These are phyloP conservation scores for Sporothrix curviconia DNA, from an alignment of 2,329 filamentous ascomycete species.

Conservation along the genomic window DNA sequence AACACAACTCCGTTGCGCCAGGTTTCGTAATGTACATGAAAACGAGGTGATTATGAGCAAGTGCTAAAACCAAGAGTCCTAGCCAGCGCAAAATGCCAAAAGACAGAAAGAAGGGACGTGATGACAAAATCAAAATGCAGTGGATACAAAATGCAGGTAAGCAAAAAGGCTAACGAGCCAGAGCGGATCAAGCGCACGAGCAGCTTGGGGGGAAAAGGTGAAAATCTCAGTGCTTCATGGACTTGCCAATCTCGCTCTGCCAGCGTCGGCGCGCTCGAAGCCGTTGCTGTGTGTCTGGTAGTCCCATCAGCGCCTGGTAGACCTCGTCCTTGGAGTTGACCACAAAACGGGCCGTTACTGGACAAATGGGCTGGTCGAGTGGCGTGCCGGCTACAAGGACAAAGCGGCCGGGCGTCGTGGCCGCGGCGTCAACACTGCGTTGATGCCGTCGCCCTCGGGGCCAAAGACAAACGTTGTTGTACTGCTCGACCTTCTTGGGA, in stretches of 20 bases:
- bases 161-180: neutral
- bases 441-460: slow-evolving; percentile 67
- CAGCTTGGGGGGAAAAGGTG: no score
- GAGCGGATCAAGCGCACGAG: neutral
- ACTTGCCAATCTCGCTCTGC: slow-evolving; percentile 81
- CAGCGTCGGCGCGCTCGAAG: slow-evolving; percentile 73
- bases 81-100: no score
- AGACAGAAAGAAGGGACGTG: neutral
- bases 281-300: slow-evolving; percentile 68
- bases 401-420: slow-evolving; percentile 51
- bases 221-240: slow-evolving; percentile 43
- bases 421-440: slow-evolving; percentile 60
- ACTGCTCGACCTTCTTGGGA: slow-evolving; percentile 51
- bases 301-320: slow-evolving; percentile 68
- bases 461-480: slow-evolving; percentile 88
- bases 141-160: neutral
- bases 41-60: neutral
- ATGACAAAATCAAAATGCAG: neutral
- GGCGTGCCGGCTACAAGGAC: slow-evolving; percentile 74
- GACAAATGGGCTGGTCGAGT: slow-evolving; percentile 69
- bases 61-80: neutral
- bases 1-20: neutral
- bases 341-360: slow-evolving; percentile 87
- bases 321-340: slow-evolving; percentile 65
- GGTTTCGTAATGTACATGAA: slow-evolving; percentile 3